These are phyloP conservation scores for Zalaria obscura DNA, from an alignment of 2,329 filamentous ascomycete genomes.

Conservation along the genomic window DNA sequence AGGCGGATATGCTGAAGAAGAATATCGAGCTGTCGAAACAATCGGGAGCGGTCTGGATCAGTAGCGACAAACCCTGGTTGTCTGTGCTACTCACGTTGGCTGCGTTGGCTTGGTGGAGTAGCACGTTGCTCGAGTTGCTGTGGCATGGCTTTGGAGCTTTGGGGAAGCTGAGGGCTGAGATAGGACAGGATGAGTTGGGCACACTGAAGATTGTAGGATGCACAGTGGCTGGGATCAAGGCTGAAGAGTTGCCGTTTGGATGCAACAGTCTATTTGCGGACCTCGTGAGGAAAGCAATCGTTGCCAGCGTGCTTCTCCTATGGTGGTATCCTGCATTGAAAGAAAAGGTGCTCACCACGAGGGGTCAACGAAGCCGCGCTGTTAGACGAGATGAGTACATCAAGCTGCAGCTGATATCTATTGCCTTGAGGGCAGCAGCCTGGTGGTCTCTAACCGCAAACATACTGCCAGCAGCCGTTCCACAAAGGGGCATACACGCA, in stretches of 20 bases:
- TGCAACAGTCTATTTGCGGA: slow-evolving; percentile 12
- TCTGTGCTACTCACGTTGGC: slow-evolving; percentile 21
- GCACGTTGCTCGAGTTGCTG: slow-evolving; percentile 16
- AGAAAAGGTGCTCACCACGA: slow-evolving; percentile 10
- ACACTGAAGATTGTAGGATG: slow-evolving; percentile 6
- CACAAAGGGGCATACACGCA: slow-evolving; percentile 34
- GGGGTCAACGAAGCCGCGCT: not conserved
- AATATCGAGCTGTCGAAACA: slow-evolving; percentile 17
- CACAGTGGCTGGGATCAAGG: slow-evolving; percentile 7
- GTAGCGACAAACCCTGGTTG: not conserved
- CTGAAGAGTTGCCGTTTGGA: slow-evolving; percentile 6
- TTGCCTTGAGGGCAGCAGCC: slow-evolving; percentile 38
- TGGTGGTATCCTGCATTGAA: slow-evolving; percentile 20
- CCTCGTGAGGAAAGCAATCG: slow-evolving; percentile 12
- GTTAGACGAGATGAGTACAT: slow-evolving; percentile 6
- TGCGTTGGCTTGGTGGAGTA: slow-evolving; percentile 24
- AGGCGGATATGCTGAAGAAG: slow-evolving; percentile 43
- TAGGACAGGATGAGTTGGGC: slow-evolving; percentile 3
- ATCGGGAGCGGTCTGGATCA: slow-evolving; percentile 12
- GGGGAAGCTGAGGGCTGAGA: slow-evolving; percentile 2
- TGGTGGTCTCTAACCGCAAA: slow-evolving; percentile 17
- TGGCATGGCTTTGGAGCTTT: slow-evolving; percentile 17
- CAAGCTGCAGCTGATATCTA: slow-evolving; percentile 45
- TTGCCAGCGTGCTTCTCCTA: slow-evolving; percentile 10
- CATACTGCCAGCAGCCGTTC: slow-evolving; percentile 7